phyloP scores from a whole-genome alignment of 1,284 basidiomycete species.

The Ustilago tritici region DNA sequence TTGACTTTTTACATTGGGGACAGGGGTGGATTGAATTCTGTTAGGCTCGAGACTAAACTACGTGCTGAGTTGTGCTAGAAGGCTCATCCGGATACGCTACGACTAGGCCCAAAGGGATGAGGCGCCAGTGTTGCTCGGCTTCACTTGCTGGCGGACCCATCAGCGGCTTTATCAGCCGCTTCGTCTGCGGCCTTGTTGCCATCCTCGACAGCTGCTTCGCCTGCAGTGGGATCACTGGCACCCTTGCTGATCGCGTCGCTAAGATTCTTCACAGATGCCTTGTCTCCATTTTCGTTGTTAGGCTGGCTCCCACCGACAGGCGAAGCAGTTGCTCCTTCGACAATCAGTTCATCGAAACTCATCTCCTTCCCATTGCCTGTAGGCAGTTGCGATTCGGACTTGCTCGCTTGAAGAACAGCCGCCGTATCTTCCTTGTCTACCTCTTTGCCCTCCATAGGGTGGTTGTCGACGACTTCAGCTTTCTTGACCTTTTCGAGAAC shows the following conservation, averaged over 20 bases:
- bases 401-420: not conserved
- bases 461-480: not conserved
- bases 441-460: not conserved
- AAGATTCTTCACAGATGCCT: no score
- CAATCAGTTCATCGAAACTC: slow-evolving; percentile 21
- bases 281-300: no score
- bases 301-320: no score
- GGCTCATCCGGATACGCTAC: no score
- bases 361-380: slow-evolving; percentile 5
- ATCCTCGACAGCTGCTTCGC: not conserved
- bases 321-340: slow-evolving; percentile 11
- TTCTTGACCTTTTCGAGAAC: not conserved
- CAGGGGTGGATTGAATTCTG: not conserved
- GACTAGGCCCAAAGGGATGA: no score
- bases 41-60: not conserved
- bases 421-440: not conserved
- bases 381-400: not conserved
- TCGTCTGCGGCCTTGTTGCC: not conserved
- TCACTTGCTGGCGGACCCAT: not conserved
- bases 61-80: no score
- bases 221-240: no score
- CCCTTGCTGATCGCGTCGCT: no score
- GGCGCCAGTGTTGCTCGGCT: not conserved
- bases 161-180: not conserved
- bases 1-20: not conserved